Conservation (phyloP, 164 flowering plant species). For the Santalum album region DNA sequence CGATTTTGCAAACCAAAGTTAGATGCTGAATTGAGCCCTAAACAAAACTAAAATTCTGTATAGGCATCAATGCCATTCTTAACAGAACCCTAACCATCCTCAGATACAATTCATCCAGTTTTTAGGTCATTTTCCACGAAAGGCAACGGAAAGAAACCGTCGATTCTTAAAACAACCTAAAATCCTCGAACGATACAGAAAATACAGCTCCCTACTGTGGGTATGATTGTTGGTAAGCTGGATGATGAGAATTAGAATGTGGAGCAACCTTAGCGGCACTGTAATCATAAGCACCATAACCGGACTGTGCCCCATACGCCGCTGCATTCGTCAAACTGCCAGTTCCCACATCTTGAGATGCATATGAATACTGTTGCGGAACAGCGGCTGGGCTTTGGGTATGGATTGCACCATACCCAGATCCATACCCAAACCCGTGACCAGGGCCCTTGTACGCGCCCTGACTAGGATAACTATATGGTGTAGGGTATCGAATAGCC, state of each 20-base stretch:
- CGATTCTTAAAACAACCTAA: too few relatives aligned
- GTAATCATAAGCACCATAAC: slow-evolving; percentile 36
- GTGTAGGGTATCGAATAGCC: slow-evolving; percentile 22
- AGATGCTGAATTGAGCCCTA: too few relatives aligned
- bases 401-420: slow-evolving; percentile 27
- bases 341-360: slow-evolving; percentile 23
- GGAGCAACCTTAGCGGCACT: slow-evolving; percentile 8
- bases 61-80: too few relatives aligned
- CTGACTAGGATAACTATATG: slow-evolving; percentile 36
- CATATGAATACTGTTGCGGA: slow-evolving; percentile 26
- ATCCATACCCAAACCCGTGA: slow-evolving; percentile 16
- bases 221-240: slow-evolving; percentile 27
- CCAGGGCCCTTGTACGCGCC: slow-evolving; percentile 25
- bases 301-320: slow-evolving; percentile 27
- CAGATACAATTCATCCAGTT: too few relatives aligned
- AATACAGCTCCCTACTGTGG: slow-evolving; percentile 24
- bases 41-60: too few relatives aligned
- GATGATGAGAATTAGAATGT: neutral
- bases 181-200: too few relatives aligned
- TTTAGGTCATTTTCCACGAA: too few relatives aligned
- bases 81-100: too few relatives aligned
- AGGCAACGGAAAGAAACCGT: too few relatives aligned
- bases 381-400: slow-evolving; percentile 27
- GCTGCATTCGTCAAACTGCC: slow-evolving; percentile 16
- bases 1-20: too few relatives aligned